A percentile compares a stretch with the other conserved stretches of the same genome.
These are phyloP conservation scores for Penicillium malachiteum DNA, from an alignment of 495 filamentous ascomycete species.

Conservation along the genomic window DNA sequence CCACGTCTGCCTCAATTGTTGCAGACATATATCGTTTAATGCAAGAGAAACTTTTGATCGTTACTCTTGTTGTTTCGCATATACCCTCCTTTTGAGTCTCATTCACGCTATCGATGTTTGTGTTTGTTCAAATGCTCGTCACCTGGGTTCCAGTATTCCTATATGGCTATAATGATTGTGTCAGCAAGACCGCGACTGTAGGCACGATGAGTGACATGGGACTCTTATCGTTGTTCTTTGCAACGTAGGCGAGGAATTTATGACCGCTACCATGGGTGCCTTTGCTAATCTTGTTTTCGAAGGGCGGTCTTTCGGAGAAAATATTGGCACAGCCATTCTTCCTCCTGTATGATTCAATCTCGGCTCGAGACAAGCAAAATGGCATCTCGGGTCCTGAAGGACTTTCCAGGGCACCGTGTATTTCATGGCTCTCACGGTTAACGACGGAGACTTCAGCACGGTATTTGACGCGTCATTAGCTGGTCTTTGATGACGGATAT, in stretches of 20 bases:
- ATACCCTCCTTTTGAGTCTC: constrained; percentile 63
- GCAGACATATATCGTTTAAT: constrained; percentile 49
- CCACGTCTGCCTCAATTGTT: constrained; percentile 49
- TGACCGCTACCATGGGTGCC: too few relatives aligned
- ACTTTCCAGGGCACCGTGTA: too few relatives aligned
- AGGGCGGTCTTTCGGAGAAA: constrained; percentile 63
- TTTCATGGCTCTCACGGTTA: constrained; percentile 66
- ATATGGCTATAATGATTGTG: constrained; percentile 67
- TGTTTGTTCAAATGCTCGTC: constrained; percentile 64
- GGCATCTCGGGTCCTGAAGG: too few relatives aligned
- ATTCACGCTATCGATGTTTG: constrained; percentile 66
- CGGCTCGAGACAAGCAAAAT: too few relatives aligned
- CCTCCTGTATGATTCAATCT: constrained; percentile 61
- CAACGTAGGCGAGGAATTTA: constrained; percentile 51
- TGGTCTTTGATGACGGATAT: constrained; percentile 67
- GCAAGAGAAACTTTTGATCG: constrained; percentile 61
- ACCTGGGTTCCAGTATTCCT: constrained; percentile 68
- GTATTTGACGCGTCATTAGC: constrained; percentile 66
- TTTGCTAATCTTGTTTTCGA: background rate
- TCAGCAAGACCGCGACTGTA: constrained; percentile 60
- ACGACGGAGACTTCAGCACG: constrained; percentile 67
- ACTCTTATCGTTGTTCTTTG: constrained; percentile 66
- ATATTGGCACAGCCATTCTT: constrained; percentile 69
- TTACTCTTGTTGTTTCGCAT: constrained; percentile 56
- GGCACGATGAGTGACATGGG: constrained; percentile 66